Evolutionary conservation across 164 flowering plant genomes (phyloP).

Genomic region (Vitis riparia): DNA sequence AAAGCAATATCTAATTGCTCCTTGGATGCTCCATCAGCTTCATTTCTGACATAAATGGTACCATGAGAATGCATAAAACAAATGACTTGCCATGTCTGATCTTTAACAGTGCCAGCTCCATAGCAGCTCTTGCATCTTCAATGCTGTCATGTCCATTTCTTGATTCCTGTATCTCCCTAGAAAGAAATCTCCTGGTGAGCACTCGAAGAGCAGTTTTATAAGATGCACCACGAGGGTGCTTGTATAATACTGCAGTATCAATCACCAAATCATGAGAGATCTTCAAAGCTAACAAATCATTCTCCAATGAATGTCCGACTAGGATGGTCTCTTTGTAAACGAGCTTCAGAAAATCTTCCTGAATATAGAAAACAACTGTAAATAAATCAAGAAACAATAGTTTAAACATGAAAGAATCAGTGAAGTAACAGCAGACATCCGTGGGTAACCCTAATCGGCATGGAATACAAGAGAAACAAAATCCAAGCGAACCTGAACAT

Average conservation of each 20-base stretch:
- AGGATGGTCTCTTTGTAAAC: conserved; percentile 87
- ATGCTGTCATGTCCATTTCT: conserved; percentile 87
- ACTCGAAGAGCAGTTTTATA: conserved; percentile 84
- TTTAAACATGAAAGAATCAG: neutral
- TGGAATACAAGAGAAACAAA: conserved; percentile 1
- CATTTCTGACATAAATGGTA: neutral
- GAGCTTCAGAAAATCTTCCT: conserved; percentile 82
- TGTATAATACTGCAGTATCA: conserved; percentile 90
- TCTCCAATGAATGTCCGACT: conserved; percentile 97
- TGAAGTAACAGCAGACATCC: neutral
- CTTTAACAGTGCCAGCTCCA: conserved; percentile 89
- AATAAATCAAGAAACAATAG: conserved; percentile 17
- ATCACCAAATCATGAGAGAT: conserved; percentile 73
- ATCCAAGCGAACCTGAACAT: conserved; percentile 67
- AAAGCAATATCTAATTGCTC: neutral
- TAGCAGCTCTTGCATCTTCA: conserved; percentile 96
- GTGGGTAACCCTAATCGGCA: neutral
- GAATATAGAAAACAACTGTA: conserved; percentile 29
- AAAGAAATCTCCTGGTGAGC: conserved; percentile 74
- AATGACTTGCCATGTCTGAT: conserved; percentile 66
- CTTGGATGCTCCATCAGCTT: neutral
- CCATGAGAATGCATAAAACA: neutral
- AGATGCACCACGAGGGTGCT: conserved; percentile 70
- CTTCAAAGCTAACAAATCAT: conserved; percentile 88
- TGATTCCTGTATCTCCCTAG: conserved; percentile 79